A percentile compares a stretch with the other conserved stretches of the same genome.
phyloP scores from a whole-genome alignment of 495 filamentous ascomycete species.

The Ramalina peruviana region DNA sequence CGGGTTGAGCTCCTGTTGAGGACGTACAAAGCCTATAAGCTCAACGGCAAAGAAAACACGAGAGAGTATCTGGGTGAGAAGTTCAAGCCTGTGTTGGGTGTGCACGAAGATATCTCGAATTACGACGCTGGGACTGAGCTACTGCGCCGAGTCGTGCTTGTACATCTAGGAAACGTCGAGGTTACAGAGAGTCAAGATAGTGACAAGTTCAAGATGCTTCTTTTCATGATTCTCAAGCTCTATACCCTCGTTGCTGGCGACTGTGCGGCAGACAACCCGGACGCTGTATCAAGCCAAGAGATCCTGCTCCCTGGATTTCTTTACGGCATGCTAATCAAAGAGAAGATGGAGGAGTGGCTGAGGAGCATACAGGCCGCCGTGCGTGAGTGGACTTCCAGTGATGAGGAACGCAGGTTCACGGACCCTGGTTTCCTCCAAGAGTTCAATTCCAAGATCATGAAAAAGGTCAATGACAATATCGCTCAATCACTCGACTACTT shows the following conservation, averaged over 20 bases:
- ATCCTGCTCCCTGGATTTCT: conserved; percentile 83
- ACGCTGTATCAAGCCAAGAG: conserved; percentile 90
- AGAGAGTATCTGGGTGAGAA: conserved; percentile 74
- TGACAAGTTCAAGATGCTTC: conserved; percentile 87
- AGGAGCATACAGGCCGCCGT: conserved; percentile 43
- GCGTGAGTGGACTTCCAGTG: conserved; percentile 58
- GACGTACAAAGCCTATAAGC: conserved; percentile 78
- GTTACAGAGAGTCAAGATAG: conserved; percentile 68
- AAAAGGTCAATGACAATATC: conserved; percentile 72
- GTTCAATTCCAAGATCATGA: conserved; percentile 62
- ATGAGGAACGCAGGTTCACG: conserved; percentile 47
- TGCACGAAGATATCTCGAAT: conserved; percentile 65
- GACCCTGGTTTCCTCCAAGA: conserved; percentile 61
- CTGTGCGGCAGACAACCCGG: conserved; percentile 85
- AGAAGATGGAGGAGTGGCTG: conserved; percentile 80
- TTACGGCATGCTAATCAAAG: conserved; percentile 91
- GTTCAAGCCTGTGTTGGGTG: conserved; percentile 72
- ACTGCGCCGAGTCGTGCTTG: conserved; percentile 73
- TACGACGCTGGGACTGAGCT: conserved; percentile 85
- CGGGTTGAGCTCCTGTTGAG: conserved; percentile 83
- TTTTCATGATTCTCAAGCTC: conserved; percentile 93
- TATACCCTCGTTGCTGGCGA: conserved; percentile 87
- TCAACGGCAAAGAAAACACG: conserved; percentile 66
- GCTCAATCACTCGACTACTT: conserved; percentile 85
- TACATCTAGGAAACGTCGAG: conserved; percentile 71